Evolutionary conservation across 169 alveolate species (phyloP).

Genomic region (Cryptosporidium baileyi): DNA sequence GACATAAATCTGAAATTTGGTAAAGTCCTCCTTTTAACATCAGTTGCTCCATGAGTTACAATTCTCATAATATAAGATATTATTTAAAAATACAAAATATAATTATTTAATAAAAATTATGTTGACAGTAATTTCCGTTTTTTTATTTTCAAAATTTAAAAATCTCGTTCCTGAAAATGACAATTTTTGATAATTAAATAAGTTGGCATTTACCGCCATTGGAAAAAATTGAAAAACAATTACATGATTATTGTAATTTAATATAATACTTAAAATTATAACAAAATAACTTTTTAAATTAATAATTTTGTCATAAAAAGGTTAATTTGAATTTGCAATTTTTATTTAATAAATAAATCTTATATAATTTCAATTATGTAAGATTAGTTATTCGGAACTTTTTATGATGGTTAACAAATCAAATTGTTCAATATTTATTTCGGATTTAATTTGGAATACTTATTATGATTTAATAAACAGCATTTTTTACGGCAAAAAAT

Average conservation of each 20-base stretch:
- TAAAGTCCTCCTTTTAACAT: slow-evolving; percentile 20
- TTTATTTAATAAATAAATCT: too few relatives aligned
- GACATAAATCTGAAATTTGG: slow-evolving; percentile 53
- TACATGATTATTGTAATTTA: neutral
- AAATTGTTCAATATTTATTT: neutral
- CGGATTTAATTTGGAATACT: neutral
- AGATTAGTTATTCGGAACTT: too few relatives aligned
- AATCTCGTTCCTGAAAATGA: too few relatives aligned
- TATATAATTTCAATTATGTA: too few relatives aligned
- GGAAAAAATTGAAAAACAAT: neutral
- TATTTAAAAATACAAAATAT: too few relatives aligned
- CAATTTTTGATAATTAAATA: too few relatives aligned
- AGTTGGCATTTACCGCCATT: too few relatives aligned
- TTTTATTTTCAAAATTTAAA: too few relatives aligned
- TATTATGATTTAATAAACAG: slow-evolving; percentile 59
- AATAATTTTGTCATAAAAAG: too few relatives aligned
- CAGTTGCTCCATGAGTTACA: slow-evolving; percentile 4
- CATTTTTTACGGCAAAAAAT: slow-evolving; percentile 35
- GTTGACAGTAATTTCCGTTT: too few relatives aligned
- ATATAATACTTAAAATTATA: neutral
- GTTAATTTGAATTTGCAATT: too few relatives aligned
- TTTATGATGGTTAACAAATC: neutral
- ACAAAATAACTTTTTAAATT: neutral
- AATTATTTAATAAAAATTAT: too few relatives aligned
- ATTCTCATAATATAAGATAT: neutral